Base-by-base conservation (phyloP, 2,329 filamentous ascomycete species). In the Pyrenochaeta sp. region DNA sequence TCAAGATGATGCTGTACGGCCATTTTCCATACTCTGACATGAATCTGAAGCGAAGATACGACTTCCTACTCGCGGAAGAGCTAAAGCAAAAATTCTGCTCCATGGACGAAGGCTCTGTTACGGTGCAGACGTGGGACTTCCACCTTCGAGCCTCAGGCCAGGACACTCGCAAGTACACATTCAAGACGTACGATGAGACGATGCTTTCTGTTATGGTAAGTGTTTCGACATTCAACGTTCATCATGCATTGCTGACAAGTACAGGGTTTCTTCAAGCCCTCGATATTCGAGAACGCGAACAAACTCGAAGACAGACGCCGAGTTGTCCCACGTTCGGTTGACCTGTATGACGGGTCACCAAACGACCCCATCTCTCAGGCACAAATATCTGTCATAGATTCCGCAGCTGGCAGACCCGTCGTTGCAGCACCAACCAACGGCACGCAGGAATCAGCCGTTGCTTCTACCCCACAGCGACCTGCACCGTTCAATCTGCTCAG, bases 1-100 rank as follows among this genome's bases (percentile, higher is more conserved):
- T 96, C 68, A 96, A 94, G 74, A 97, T 97, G 93, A 91, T 97
- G 88, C 83, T 99, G 2, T 91, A 88, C 72, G 92, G 96, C 69
- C 88, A 94, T 61, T 96, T 99, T 60, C 93, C 95, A 4, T 99
- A 99, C 68, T 82, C 88, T 34, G 92, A 96, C 14, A 95, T 99
- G 74, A 96, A 99, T 66, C 78, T 99, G 19, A 86, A 85, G 69
- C 83, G 91, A 40, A 84, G 94, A 34, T 95, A 96, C 63, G 94
- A 99, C 68, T 96, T 93, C 58, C 74, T 97, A 24, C 80, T 99
- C 17, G 93, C 93, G 2, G 94, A 99, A 71, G 94, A 99, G 74
- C 78, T 99, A 46, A 99, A 99, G 77, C 89, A 88, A 59, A 96
- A 91, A 67, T 87, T 90, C 65, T 96, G 90, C 69, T 96, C 91